Evolutionary conservation across 2,329 filamentous ascomycete genomes (phyloP).

Genomic region (Didymella segeticola): DNA sequence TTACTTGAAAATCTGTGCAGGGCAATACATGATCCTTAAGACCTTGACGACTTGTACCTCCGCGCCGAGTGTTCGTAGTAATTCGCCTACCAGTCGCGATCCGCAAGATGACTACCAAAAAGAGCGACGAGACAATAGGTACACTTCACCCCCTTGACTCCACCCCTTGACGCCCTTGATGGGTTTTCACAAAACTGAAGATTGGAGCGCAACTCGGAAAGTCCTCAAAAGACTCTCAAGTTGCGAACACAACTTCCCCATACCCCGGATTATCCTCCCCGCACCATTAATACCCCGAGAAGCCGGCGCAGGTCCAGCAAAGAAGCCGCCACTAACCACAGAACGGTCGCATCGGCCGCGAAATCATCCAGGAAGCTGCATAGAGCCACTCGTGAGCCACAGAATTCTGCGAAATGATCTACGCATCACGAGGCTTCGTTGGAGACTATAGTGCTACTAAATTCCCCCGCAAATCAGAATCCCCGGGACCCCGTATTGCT

Average conservation of each 20-base stretch:
- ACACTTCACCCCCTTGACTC: not conserved
- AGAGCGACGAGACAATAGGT: too few relatives aligned
- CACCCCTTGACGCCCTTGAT: constrained; percentile 5
- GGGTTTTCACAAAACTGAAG: too few relatives aligned
- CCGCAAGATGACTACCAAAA: not conserved
- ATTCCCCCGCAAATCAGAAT: not conserved
- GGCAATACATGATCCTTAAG: too few relatives aligned
- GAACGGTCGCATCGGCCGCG: not conserved
- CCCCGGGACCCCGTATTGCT: not conserved
- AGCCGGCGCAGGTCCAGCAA: constrained; percentile 20
- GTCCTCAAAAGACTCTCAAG: not conserved
- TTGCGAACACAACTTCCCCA: not conserved
- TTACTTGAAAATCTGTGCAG: too few relatives aligned
- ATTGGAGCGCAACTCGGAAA: not conserved
- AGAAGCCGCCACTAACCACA: constrained; percentile 3
- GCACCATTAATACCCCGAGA: constrained; percentile 24
- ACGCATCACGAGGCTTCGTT: not conserved
- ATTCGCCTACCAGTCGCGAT: not conserved
- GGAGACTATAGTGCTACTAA: not conserved
- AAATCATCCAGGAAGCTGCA: not conserved
- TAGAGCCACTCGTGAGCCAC: not conserved
- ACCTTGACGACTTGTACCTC: not conserved
- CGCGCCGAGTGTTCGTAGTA: not conserved
- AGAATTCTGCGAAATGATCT: not conserved
- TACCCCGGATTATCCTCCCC: constrained; percentile 21